These are phyloP conservation scores for Fusarium sp. DNA, from an alignment of 2,329 filamentous ascomycete species.

Conservation along the genomic window DNA sequence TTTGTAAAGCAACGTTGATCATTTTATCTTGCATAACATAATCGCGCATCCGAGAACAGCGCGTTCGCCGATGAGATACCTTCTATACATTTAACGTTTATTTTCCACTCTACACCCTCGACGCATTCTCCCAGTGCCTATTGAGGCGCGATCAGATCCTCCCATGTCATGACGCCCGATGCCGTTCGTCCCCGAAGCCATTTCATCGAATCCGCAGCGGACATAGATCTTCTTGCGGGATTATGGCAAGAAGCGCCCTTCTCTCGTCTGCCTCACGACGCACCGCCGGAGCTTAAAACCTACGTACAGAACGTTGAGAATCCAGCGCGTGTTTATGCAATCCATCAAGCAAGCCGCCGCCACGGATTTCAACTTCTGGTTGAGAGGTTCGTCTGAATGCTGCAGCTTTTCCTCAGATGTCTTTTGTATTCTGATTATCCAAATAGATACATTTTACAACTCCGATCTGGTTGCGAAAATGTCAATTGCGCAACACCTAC, in stretches of 20 bases:
- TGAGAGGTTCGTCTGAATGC: conserved; percentile 66
- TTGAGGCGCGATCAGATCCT: conserved; percentile 27
- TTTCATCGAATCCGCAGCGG: conserved; percentile 49
- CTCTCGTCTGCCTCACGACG: conserved; percentile 70
- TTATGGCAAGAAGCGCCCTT: conserved; percentile 74
- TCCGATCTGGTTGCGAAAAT: conserved; percentile 83
- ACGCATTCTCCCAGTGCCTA: conserved; percentile 10
- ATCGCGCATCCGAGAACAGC: neutral
- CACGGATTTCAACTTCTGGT: conserved; percentile 76
- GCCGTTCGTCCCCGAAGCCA: conserved; percentile 30
- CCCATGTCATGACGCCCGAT: conserved; percentile 49
- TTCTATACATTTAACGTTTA: conserved; percentile 4
- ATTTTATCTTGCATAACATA: neutral
- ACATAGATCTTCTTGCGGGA: conserved; percentile 66
- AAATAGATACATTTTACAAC: conserved; percentile 79
- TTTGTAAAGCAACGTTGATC: neutral
- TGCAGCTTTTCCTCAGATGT: neutral
- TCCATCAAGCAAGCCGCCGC: conserved; percentile 71
- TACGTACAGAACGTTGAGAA: conserved; percentile 71
- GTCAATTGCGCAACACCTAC: conserved; percentile 78
- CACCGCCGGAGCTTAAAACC: conserved; percentile 68
- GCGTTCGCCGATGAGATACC: conserved; percentile 1
- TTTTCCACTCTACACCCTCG: neutral
- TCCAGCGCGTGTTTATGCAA: conserved; percentile 70
- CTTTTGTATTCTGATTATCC: conserved; percentile 25